Conservation (phyloP, 345 rosid species). For the Clarkia xantiana region DNA sequence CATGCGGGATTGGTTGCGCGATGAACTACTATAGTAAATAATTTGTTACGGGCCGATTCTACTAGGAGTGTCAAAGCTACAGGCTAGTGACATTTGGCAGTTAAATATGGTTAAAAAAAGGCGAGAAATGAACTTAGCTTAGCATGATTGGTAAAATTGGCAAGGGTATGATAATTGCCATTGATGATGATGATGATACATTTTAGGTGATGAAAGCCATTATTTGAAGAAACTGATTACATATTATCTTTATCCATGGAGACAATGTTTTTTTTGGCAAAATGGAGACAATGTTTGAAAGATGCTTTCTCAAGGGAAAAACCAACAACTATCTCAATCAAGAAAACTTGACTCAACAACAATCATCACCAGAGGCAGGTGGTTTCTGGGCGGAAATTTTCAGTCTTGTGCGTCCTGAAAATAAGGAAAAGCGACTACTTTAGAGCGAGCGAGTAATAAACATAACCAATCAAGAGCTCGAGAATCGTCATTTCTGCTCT, state of each 20-base stretch:
- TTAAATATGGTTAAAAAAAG: no score
- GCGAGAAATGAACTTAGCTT: not conserved
- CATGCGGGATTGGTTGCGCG: conserved; percentile 62
- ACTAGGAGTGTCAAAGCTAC: no score
- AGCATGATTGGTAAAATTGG: not conserved
- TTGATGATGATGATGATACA: conserved; percentile 1
- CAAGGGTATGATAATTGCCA: not conserved
- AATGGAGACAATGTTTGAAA: conserved; percentile 9
- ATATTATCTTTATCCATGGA: conserved; percentile 7
- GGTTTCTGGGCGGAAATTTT: conserved; percentile 3
- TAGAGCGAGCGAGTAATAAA: no score
- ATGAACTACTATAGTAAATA: conserved; percentile 22
- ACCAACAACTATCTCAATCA: conserved; percentile 15
- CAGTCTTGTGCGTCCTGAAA: conserved; percentile 24
- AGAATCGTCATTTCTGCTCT: no score
- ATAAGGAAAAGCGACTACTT: not conserved
- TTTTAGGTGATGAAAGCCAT: no score
- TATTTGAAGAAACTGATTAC: conserved; percentile 6
- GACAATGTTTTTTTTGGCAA: conserved; percentile 8
- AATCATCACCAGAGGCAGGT: conserved; percentile 1
- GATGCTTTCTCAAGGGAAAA: conserved; percentile 6
- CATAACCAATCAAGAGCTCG: no score
- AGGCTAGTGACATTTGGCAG: no score
- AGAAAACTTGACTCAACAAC: conserved; percentile 9
- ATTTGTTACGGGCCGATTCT: no score